Conservation (phyloP, 2,329 filamentous ascomycete genomes). For the Aquanectria penicillioides region DNA sequence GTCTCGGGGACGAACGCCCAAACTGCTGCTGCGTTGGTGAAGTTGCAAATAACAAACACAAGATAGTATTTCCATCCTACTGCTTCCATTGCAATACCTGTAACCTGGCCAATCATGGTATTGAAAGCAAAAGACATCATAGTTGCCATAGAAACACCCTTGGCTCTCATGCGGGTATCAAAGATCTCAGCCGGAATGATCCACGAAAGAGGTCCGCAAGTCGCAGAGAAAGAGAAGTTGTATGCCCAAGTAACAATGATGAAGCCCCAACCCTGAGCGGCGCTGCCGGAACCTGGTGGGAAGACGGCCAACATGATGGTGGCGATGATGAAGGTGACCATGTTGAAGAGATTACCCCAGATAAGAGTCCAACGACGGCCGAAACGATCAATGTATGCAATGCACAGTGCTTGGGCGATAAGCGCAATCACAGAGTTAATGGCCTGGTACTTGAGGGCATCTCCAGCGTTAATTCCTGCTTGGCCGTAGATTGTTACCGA, state of each 20-base stretch:
- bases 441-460: conserved; percentile 78
- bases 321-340: conserved; percentile 76
- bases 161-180: conserved; percentile 77
- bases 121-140: conserved; percentile 81
- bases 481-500: conserved; percentile 72
- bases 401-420: conserved; percentile 73
- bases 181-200: conserved; percentile 77
- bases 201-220: conserved; percentile 71
- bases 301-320: conserved; percentile 62
- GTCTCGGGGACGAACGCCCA: conserved; percentile 74
- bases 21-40: conserved; percentile 59
- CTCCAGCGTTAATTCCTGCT: conserved; percentile 71
- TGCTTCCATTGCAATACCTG: conserved; percentile 60
- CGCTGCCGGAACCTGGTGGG: conserved; percentile 61
- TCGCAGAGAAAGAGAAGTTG: conserved; percentile 79
- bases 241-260: conserved; percentile 79
- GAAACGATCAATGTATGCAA: conserved; percentile 74
- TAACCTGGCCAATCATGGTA: conserved; percentile 75
- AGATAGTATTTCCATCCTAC: conserved; percentile 57
- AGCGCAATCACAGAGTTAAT: conserved; percentile 78
- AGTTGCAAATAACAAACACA: conserved; percentile 64
- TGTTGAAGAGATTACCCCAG: conserved; percentile 76
- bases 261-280: conserved; percentile 71
- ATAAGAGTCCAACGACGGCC: conserved; percentile 79
- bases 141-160: conserved; percentile 78